phyloP scores from a whole-genome alignment of 2,329 filamentous ascomycete genomes.

The Alternaria gaisen region DNA sequence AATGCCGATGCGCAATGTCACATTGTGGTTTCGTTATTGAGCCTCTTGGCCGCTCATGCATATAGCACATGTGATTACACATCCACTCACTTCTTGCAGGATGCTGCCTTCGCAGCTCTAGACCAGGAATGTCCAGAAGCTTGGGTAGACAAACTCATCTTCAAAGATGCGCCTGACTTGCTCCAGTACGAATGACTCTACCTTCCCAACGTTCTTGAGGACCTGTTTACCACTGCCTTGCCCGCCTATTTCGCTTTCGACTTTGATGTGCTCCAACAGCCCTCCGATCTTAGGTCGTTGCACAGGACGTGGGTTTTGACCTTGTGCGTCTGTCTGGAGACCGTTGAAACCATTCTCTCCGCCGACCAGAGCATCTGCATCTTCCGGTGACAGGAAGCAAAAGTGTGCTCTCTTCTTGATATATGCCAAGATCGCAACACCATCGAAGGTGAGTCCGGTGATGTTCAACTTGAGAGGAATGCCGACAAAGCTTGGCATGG shows the following conservation, averaged over 20 bases:
- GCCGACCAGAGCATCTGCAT: conserved; percentile 74
- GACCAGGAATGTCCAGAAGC: conserved; percentile 97
- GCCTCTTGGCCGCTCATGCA: neutral
- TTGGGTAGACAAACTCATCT: conserved; percentile 97
- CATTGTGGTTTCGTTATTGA: conserved; percentile 3
- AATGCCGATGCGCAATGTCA: conserved; percentile 10
- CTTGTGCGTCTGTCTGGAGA: conserved; percentile 35
- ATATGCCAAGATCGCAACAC: conserved; percentile 89
- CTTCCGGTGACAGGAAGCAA: conserved; percentile 92
- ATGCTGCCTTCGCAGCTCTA: conserved; percentile 50
- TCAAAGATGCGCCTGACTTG: conserved; percentile 97
- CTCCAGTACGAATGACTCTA: conserved; percentile 95
- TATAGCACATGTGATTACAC: neutral
- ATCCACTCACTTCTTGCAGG: neutral
- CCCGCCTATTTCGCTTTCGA: conserved; percentile 97
- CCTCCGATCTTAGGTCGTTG: conserved; percentile 69
- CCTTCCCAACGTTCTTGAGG: conserved; percentile 97
- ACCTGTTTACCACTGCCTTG: conserved; percentile 92
- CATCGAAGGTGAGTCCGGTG: conserved; percentile 93
- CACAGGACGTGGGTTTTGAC: conserved; percentile 34
- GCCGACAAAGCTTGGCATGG: conserved; percentile 97
- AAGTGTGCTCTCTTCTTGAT: conserved; percentile 91
- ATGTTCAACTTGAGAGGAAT: conserved; percentile 95
- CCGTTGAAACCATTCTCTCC: conserved; percentile 51
- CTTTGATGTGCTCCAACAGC: conserved; percentile 88